Evolutionary conservation across 768 basidiomycete species (phyloP).

Genomic region (Sarcodon sp.): DNA sequence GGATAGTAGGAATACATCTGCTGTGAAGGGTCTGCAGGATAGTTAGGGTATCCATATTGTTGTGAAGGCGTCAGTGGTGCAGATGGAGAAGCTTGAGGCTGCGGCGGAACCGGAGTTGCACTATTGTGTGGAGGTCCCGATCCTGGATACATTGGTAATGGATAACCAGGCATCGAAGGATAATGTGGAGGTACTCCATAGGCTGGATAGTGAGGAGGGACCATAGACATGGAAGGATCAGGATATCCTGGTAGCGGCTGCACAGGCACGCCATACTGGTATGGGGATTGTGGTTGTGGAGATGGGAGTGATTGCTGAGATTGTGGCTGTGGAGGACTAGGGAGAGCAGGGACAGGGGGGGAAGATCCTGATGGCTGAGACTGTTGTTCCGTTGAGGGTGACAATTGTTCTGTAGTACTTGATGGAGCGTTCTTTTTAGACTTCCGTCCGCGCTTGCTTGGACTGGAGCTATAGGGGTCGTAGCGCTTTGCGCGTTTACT

Average conservation of each 20-base stretch:
- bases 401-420: neutral
- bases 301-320: neutral
- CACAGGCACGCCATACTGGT: neutral
- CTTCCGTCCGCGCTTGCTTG: slow-evolving; percentile 12
- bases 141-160: neutral
- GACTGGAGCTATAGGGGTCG: slow-evolving; percentile 16
- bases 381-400: neutral
- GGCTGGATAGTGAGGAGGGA: neutral
- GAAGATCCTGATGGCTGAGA: neutral
- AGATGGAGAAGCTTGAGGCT: neutral
- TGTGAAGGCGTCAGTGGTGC: neutral
- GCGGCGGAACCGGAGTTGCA: neutral
- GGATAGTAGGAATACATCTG: neutral
- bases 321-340: neutral
- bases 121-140: neutral
- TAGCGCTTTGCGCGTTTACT: slow-evolving; percentile 18
- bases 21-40: neutral
- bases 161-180: neutral
- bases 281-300: neutral
- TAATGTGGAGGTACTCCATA: neutral
- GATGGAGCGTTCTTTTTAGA: slow-evolving; percentile 9
- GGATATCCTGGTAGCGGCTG: neutral
- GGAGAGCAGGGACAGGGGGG: neutral
- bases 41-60: neutral
- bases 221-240: neutral